These are phyloP conservation scores for Fusarium sp. DNA, from an alignment of 2,329 filamentous ascomycete genomes.

Conservation along the genomic window DNA sequence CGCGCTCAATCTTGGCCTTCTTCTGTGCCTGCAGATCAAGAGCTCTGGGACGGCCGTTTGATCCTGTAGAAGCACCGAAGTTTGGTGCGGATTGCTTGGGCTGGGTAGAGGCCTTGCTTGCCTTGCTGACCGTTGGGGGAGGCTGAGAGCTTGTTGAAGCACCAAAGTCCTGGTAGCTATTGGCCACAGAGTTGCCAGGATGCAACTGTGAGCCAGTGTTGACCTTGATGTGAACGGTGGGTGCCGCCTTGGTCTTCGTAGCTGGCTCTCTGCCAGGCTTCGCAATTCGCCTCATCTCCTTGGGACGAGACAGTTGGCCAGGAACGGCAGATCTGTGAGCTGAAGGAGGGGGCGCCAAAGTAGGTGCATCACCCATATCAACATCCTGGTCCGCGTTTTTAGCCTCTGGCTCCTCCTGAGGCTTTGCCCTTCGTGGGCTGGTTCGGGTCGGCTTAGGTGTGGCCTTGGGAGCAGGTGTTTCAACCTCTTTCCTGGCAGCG, in stretches of 20 bases:
- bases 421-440: conserved; percentile 66
- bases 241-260: conserved; percentile 73
- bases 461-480: conserved; percentile 56
- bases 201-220: conserved; percentile 74
- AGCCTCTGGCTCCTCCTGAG: conserved; percentile 49
- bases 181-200: conserved; percentile 68
- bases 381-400: conserved; percentile 55
- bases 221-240: conserved; percentile 74
- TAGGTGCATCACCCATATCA: conserved; percentile 69
- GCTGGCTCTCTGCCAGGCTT: conserved; percentile 72
- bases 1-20: conserved; percentile 86
- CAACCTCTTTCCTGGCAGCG: conserved; percentile 65
- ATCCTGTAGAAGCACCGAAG: conserved; percentile 68
- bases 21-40: conserved; percentile 82
- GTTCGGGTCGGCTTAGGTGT: conserved; percentile 59
- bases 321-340: conserved; percentile 64
- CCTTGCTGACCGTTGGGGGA: conserved; percentile 69
- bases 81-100: conserved; percentile 67
- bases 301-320: conserved; percentile 62
- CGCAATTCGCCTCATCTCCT: conserved; percentile 69
- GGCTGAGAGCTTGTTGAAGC: conserved; percentile 52
- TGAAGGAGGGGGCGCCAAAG: conserved; percentile 70
- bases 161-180: conserved; percentile 64
- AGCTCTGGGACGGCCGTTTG: conserved; percentile 75
- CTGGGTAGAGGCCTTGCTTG: conserved; percentile 75